Evolutionary conservation across 1,284 basidiomycete genomes (phyloP).

Genomic region (Pseudozyma tsukubaensis): DNA sequence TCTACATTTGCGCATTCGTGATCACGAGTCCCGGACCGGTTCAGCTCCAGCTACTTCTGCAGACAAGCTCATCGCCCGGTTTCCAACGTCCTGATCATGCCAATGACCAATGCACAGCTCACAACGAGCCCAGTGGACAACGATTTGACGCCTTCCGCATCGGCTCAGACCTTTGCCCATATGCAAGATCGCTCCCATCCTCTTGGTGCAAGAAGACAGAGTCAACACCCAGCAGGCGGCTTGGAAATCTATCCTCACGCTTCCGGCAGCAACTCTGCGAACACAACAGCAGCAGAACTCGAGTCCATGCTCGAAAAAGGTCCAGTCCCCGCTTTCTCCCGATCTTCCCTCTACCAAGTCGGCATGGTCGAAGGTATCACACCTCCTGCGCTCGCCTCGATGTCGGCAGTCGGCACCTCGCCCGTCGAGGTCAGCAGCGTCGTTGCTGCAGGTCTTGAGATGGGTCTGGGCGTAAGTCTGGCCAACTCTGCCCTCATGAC

Average conservation of each 20-base stretch:
- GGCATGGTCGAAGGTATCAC: conserved; percentile 50
- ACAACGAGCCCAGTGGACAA: conserved; percentile 21
- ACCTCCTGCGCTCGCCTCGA: conserved; percentile 27
- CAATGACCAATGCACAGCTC: conserved; percentile 6
- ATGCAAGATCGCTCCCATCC: conserved; percentile 35
- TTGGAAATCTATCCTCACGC: not conserved
- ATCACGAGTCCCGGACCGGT: not conserved
- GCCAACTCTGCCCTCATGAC: conserved; percentile 49
- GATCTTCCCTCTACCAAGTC: conserved; percentile 35
- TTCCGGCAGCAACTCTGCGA: not conserved
- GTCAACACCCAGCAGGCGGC: conserved; percentile 6
- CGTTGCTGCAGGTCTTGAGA: conserved; percentile 55
- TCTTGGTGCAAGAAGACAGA: conserved; percentile 13
- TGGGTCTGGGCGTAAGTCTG: conserved; percentile 57
- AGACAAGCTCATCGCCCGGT: not conserved
- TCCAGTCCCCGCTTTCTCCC: conserved; percentile 34
- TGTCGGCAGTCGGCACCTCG: conserved; percentile 30
- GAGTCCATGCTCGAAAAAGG: conserved; percentile 13
- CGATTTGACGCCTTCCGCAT: conserved; percentile 41
- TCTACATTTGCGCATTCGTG: not conserved
- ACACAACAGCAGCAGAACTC: conserved; percentile 8
- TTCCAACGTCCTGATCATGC: not conserved
- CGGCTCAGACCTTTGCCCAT: conserved; percentile 35
- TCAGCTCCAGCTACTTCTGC: not conserved
- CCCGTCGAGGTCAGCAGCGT: conserved; percentile 49